phyloP scores from a whole-genome alignment of 257 asterid species.

The Solanum piurae region DNA sequence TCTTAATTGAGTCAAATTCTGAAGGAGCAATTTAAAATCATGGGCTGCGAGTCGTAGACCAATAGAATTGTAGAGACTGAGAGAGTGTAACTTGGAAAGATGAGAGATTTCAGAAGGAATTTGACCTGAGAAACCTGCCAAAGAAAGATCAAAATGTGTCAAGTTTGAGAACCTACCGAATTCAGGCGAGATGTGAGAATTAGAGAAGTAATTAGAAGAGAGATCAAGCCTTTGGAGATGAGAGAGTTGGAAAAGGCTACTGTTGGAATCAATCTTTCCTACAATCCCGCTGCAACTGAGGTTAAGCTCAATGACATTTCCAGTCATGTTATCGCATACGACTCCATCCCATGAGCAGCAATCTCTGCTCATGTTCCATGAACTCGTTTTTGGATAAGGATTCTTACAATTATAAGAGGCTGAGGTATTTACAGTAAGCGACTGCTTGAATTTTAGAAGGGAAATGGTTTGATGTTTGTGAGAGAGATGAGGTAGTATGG shows the following conservation, averaged over 20 bases:
- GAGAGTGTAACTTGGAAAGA: neutral
- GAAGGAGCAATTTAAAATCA: neutral
- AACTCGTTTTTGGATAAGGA: neutral
- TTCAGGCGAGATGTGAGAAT: neutral
- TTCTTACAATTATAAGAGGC: neutral
- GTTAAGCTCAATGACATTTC: neutral
- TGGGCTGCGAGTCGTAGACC: neutral
- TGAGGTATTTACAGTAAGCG: neutral
- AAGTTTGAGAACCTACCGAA: neutral
- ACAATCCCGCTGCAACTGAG: neutral
- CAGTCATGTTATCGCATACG: neutral
- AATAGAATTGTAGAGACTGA: neutral
- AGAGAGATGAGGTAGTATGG: neutral
- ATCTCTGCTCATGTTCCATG: neutral
- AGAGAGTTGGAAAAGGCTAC: neutral
- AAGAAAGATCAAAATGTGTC: neutral
- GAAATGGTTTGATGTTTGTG: neutral
- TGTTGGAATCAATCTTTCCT: neutral
- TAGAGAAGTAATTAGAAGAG: neutral
- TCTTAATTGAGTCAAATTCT: neutral
- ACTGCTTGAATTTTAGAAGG: neutral
- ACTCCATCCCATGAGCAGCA: neutral
- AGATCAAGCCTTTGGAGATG: neutral
- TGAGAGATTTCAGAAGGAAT: neutral
- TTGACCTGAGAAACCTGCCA: neutral